Evolutionary conservation across 1,139 yeast genomes (phyloP).

Genomic region (Geotrichum cucujoidarum): DNA sequence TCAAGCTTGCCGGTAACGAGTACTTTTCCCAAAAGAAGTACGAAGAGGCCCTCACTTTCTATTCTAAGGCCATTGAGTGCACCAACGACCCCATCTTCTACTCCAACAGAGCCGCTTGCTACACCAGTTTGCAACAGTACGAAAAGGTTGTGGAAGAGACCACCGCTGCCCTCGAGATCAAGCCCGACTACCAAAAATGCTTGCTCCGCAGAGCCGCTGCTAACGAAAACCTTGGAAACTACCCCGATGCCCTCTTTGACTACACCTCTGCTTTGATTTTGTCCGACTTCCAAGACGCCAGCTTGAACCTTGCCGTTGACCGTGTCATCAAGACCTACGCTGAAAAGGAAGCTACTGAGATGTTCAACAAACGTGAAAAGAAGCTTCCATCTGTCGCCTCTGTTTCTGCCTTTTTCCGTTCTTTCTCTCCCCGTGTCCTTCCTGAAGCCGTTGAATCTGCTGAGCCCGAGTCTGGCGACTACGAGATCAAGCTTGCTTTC

Average conservation of each 20-base stretch:
- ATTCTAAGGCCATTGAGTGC: constrained; percentile 69
- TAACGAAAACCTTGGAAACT: constrained; percentile 72
- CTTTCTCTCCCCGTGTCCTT: constrained; percentile 44
- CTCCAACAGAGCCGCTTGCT: constrained; percentile 94
- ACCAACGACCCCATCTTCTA: constrained; percentile 79
- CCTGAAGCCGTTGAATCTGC: constrained; percentile 43
- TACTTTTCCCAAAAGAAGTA: constrained; percentile 59
- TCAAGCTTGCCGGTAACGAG: constrained; percentile 87
- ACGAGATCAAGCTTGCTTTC: constrained; percentile 64
- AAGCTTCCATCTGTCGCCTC: constrained; percentile 82
- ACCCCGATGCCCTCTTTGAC: constrained; percentile 85
- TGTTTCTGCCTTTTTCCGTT: constrained; percentile 79
- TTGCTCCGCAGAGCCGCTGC: constrained; percentile 67
- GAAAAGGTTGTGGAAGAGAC: constrained; percentile 85
- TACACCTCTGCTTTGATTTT: constrained; percentile 60
- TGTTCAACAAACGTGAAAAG: constrained; percentile 48
- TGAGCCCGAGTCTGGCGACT: constrained; percentile 54
- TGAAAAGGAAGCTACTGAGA: constrained; percentile 45
- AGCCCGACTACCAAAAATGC: constrained; percentile 90
- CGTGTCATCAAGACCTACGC: constrained; percentile 57
- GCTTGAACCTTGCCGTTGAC: constrained; percentile 78
- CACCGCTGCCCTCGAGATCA: constrained; percentile 73
- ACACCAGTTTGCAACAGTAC: constrained; percentile 71
- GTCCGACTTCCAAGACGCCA: constrained; percentile 58
- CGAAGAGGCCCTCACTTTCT: constrained; percentile 68